Evolutionary conservation across 2,329 filamentous ascomycete genomes (phyloP).

Genomic region (Bipolaris cookei): DNA sequence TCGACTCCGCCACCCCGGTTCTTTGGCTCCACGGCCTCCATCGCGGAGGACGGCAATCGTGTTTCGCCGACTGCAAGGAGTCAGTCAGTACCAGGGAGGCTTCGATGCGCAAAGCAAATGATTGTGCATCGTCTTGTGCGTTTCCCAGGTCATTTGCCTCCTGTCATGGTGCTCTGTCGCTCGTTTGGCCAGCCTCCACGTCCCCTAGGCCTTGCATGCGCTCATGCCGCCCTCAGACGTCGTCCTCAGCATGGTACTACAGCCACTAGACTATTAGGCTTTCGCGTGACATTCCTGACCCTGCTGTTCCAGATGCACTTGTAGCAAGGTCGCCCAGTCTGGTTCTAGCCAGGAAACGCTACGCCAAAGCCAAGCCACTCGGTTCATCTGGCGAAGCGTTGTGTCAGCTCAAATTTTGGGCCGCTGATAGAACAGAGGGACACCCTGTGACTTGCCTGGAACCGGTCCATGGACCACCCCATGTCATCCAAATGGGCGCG

Average conservation of each 20-base stretch:
- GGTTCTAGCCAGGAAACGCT: constrained; percentile 28
- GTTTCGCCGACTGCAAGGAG: constrained; percentile 36
- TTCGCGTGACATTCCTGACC: constrained; percentile 28
- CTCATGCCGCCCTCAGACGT: constrained; percentile 8
- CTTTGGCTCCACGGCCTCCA: constrained; percentile 15
- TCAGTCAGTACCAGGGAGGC: constrained; percentile 13
- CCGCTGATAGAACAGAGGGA: constrained; percentile 30
- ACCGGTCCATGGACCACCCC: constrained; percentile 31
- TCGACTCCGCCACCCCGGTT: constrained; percentile 20
- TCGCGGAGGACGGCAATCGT: constrained; percentile 30
- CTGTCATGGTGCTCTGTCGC: constrained; percentile 1
- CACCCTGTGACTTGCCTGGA: constrained; percentile 40
- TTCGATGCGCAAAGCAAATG: constrained; percentile 19
- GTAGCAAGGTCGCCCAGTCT: constrained; percentile 18
- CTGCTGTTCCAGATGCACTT: constrained; percentile 23
- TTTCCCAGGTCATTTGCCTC: constrained; percentile 16
- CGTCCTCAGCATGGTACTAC: constrained; percentile 23
- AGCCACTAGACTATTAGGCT: constrained; percentile 28
- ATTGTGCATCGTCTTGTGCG: constrained; percentile 12
- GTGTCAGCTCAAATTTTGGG: constrained; percentile 40
- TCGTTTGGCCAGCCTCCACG: background rate
- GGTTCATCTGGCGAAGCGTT: constrained; percentile 27
- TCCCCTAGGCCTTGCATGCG: constrained; percentile 18
- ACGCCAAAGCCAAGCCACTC: constrained; percentile 25
- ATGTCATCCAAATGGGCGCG: constrained; percentile 26